Percentiles rank a stretch among this genome's conserved stretches.
These are phyloP conservation scores for Rubia occidens DNA, from an alignment of 305 asterid species.

Conservation along the genomic window DNA sequence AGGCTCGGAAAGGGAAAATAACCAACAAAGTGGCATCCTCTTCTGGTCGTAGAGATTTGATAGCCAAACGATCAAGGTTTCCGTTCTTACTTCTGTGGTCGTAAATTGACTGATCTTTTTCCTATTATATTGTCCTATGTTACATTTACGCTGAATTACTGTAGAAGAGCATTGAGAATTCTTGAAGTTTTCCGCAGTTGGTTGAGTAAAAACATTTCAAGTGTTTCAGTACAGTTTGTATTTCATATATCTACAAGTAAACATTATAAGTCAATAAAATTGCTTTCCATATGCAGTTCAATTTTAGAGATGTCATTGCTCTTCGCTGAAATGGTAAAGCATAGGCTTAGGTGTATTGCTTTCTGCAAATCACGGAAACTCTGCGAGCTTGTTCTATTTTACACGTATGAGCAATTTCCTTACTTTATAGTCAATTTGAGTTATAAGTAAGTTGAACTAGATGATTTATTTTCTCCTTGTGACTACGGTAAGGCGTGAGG, in stretches of 20 bases:
- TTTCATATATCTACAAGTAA: background rate
- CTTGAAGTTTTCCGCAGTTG: background rate
- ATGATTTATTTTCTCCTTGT: constrained; percentile 22
- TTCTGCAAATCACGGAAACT: constrained; percentile 96
- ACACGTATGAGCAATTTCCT: constrained; percentile 55
- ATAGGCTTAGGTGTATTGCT: constrained; percentile 88
- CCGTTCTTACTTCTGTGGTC: constrained; percentile 14
- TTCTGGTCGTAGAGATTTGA: constrained; percentile 37
- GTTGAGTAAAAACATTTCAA: background rate
- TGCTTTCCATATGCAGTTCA: constrained; percentile 56
- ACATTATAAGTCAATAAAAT: constrained; percentile 9
- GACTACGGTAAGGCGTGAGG: constrained; percentile 57
- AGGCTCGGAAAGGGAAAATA: constrained; percentile 52
- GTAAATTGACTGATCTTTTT: background rate
- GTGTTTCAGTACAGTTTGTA: background rate
- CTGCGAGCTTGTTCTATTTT: constrained; percentile 85
- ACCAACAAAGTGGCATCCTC: constrained; percentile 29
- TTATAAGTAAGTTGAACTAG: constrained; percentile 16
- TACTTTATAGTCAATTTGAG: constrained; percentile 13
- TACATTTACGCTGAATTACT: background rate
- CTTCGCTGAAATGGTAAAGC: constrained; percentile 94
- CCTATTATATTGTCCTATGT: background rate
- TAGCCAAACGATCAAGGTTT: constrained; percentile 75
- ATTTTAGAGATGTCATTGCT: constrained; percentile 75
- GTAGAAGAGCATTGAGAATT: background rate